Evolutionary conservation across 805 yeast genomes (phyloP).

Genomic region (Starmera dryadoides): DNA sequence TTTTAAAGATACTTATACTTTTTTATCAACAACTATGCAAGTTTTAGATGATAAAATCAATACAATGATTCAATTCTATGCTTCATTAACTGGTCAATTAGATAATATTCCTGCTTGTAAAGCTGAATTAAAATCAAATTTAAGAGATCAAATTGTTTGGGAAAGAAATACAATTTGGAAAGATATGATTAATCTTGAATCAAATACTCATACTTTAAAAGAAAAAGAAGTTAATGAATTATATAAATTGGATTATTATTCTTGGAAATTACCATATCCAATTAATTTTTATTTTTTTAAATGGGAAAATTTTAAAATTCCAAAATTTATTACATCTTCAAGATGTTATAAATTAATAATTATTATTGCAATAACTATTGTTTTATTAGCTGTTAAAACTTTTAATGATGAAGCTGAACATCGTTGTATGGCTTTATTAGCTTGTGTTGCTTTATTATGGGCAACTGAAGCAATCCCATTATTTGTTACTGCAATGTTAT

Average conservation of each 20-base stretch:
- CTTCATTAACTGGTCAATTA: slow-evolving; percentile 33
- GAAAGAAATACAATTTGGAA: slow-evolving; percentile 96
- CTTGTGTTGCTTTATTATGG: slow-evolving; percentile 70
- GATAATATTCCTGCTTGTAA: slow-evolving; percentile 34
- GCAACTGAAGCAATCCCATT: slow-evolving; percentile 93
- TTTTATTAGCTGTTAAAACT: slow-evolving; percentile 51
- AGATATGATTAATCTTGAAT: slow-evolving; percentile 82
- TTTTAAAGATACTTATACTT: slow-evolving; percentile 46
- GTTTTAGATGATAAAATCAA: slow-evolving; percentile 47
- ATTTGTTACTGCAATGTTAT: slow-evolving; percentile 79
- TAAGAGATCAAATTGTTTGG: slow-evolving; percentile 93
- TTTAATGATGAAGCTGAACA: slow-evolving; percentile 54
- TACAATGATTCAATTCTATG: slow-evolving; percentile 45
- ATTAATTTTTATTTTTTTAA: slow-evolving; percentile 19
- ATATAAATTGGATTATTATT: slow-evolving; percentile 25
- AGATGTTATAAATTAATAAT: slow-evolving; percentile 41
- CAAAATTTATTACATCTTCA: slow-evolving; percentile 39
- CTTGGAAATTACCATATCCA: slow-evolving; percentile 23
- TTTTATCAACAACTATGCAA: slow-evolving; percentile 38
- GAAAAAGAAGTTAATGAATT: slow-evolving; percentile 26
- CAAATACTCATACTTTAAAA: slow-evolving; percentile 40
- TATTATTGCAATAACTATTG: slow-evolving; percentile 43
- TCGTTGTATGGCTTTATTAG: slow-evolving; percentile 60
- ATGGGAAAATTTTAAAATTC: slow-evolving; percentile 30
- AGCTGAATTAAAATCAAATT: slow-evolving; percentile 48